Evolutionary conservation across 1,284 basidiomycete genomes (phyloP).

Genomic region (Pseudozyma tsukubaensis): DNA sequence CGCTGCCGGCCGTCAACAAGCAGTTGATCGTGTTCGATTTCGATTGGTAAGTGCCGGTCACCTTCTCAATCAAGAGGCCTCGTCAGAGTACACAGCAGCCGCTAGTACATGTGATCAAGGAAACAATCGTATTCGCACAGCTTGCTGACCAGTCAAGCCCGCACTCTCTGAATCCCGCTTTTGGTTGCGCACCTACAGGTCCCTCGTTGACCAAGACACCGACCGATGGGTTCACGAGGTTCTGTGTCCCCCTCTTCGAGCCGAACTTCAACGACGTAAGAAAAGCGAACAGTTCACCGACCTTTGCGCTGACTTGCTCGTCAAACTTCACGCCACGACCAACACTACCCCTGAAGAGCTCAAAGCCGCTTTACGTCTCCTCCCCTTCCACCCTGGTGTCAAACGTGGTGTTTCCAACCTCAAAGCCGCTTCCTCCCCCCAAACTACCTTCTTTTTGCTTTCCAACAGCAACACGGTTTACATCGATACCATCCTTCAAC

Average conservation of each 20-base stretch:
- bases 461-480: conserved; percentile 95
- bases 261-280: conserved; percentile 79
- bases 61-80: too few relatives aligned
- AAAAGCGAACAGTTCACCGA: conserved; percentile 89
- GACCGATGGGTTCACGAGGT: conserved; percentile 97
- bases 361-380: conserved; percentile 78
- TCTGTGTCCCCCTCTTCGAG: conserved; percentile 83
- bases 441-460: conserved; percentile 79
- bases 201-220: conserved; percentile 87
- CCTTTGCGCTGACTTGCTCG: conserved; percentile 67
- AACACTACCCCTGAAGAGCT: conserved; percentile 78
- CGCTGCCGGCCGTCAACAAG: conserved; percentile 51
- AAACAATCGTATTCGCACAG: too few relatives aligned
- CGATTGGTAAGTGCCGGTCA: conserved; percentile 84
- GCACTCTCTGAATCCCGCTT: too few relatives aligned
- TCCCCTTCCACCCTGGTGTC: conserved; percentile 98
- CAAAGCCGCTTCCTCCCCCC: conserved; percentile 73
- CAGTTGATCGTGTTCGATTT: conserved; percentile 96
- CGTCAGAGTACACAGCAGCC: too few relatives aligned
- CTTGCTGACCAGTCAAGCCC: too few relatives aligned
- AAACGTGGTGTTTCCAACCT: conserved; percentile 83
- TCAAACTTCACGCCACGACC: conserved; percentile 59
- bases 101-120: too few relatives aligned
- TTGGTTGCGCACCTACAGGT: conserved; percentile 26
- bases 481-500: conserved; percentile 77